Conservation (phyloP, 2,329 filamentous ascomycete genomes). For the Akanthomyces lecanii region DNA sequence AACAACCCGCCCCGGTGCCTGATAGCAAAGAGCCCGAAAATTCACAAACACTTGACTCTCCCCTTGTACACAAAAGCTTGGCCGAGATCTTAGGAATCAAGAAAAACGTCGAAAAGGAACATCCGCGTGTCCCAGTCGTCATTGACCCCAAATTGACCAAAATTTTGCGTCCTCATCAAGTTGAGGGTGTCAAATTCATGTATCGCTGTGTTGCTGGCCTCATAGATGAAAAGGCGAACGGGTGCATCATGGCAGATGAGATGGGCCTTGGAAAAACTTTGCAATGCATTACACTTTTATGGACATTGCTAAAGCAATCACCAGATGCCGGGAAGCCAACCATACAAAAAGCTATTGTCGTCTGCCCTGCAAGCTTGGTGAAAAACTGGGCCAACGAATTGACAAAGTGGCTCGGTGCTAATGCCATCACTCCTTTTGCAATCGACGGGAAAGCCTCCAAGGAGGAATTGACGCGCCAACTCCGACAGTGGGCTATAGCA, state of each 20-base stretch:
- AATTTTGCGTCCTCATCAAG: constrained; percentile 90
- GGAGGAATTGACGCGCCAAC: constrained; percentile 82
- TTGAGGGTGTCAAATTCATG: constrained; percentile 97
- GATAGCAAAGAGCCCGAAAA: constrained; percentile 34
- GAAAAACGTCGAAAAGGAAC: constrained; percentile 76
- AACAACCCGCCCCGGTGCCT: constrained; percentile 43
- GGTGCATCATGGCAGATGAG: constrained; percentile 99
- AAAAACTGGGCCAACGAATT: constrained; percentile 98
- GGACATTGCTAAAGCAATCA: constrained; percentile 94
- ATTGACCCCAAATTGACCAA: constrained; percentile 89
- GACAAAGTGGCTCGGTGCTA: constrained; percentile 90
- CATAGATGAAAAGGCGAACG: constrained; percentile 88
- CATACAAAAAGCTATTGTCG: constrained; percentile 95
- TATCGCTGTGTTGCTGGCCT: constrained; percentile 93
- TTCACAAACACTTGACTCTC: constrained; percentile 60
- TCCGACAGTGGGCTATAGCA: constrained; percentile 92
- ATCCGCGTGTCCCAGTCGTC: constrained; percentile 90
- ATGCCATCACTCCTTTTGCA: constrained; percentile 88
- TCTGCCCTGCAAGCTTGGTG: constrained; percentile 92
- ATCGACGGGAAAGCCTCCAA: constrained; percentile 96
- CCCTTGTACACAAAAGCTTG: constrained; percentile 88
- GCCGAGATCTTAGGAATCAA: constrained; percentile 93
- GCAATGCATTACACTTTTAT: constrained; percentile 94
- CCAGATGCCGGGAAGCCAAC: constrained; percentile 90
- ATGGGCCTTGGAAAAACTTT: constrained; percentile 98